A percentile compares a stretch with the other conserved stretches of the same genome.
Conservation (phyloP, 2,329 filamentous ascomycete species). For the Verticillium isaacii region DNA sequence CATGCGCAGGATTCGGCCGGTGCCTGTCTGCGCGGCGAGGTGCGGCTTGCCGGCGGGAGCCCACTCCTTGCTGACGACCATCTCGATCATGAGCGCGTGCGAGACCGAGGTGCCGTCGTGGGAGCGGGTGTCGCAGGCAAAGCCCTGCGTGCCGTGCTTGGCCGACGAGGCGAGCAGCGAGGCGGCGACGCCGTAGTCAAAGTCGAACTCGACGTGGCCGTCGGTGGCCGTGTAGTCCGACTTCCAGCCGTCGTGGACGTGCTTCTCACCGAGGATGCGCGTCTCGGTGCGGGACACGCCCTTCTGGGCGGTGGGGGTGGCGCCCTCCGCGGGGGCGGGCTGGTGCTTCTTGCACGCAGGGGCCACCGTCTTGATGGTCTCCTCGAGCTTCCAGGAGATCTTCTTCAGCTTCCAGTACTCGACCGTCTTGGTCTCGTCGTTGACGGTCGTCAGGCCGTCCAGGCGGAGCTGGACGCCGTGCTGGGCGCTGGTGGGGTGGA, state of each 20-base stretch:
- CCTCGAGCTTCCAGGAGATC: slow-evolving; percentile 88
- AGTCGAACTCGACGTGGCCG: slow-evolving; percentile 70
- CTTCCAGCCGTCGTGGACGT: slow-evolving; percentile 88
- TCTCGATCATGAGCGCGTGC: slow-evolving; percentile 84
- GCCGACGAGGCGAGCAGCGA: neutral
- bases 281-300: slow-evolving; percentile 70
- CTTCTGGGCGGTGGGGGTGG: slow-evolving; percentile 48
- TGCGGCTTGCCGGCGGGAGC: slow-evolving; percentile 62
- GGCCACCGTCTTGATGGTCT: slow-evolving; percentile 74
- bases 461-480: slow-evolving; percentile 78
- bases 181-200: slow-evolving; percentile 55
- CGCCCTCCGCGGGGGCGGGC: slow-evolving; percentile 22
- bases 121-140: slow-evolving; percentile 65
- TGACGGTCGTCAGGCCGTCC: slow-evolving; percentile 67
- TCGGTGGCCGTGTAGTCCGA: slow-evolving; percentile 50
- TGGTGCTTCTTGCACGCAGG: slow-evolving; percentile 76
- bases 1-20: slow-evolving; percentile 86
- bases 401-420: slow-evolving; percentile 85
- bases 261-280: slow-evolving; percentile 73
- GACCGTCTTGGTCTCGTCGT: slow-evolving; percentile 65
- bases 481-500: slow-evolving; percentile 73
- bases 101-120: slow-evolving; percentile 71
- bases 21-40: slow-evolving; percentile 78
- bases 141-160: slow-evolving; percentile 38
- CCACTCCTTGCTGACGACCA: slow-evolving; percentile 92